Base-by-base conservation (phyloP, 169 alveolate species). In the Pseudocohnilembus persalinus region DNA sequence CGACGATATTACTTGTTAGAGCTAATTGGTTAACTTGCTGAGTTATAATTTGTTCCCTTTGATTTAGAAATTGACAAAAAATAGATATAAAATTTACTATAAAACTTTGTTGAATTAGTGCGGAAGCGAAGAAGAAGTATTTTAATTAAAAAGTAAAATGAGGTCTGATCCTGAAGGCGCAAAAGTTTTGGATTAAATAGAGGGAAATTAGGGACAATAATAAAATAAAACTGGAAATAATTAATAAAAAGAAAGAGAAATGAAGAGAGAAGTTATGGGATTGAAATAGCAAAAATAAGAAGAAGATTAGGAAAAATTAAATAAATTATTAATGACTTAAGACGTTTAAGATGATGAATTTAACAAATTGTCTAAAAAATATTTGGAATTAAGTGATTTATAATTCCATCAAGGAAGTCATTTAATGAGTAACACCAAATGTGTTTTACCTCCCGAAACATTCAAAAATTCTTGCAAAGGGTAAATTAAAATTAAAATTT, bases 21-120 rank as follows among this genome's bases (percentile, higher is more conserved):
- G 49, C 31, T 49, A 79, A 35, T 25, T 32, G 20, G 20, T 49
- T 11, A 49, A 79, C 63, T 49, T 64, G 49, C 34, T 27, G 77
- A 79, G 30, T 29, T 79, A 26, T 63, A 29, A 64, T 79, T 33
- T 29, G 49, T 79, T 26, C 76, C 64, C 31, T 29, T 98, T 92
- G 99, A 98, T 85, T 96, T 99, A 77, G 99, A 98, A 92, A 98
- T 97, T 91, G 92, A 94, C 86, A 87, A 97, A 29, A 97, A 97
- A 76, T 83, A 90, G 49, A 74, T 97, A 76, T 93, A 98, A 85
- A 97, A 97, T 83, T 98, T 91, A 72, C 95, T 98, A n/a, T 99
- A 99, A 6, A 94, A 96, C 49, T 99, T 98, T 26, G 91, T 99
- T 29, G 95, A 94, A 77, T 94, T 98, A 11, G 68, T 4, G 26